Percentiles rank a stretch among this genome's conserved stretches.
phyloP scores from a whole-genome alignment of 306 rosid species.

The Acacia crassicarpa region DNA sequence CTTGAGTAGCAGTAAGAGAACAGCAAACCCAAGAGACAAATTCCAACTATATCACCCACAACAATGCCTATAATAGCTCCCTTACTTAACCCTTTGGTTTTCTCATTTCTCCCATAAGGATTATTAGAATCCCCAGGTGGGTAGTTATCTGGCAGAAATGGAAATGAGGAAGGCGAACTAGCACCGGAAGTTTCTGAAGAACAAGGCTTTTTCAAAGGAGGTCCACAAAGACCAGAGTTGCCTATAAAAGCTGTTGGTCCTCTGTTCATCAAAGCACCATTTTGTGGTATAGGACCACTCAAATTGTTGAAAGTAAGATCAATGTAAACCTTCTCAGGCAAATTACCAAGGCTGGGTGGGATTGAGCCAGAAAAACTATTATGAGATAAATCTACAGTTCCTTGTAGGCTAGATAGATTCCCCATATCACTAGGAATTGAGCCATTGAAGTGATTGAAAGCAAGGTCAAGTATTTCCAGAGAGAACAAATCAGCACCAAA shows the following conservation, averaged over 20 bases:
- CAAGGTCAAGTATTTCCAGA: conserved; percentile 70
- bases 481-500: conserved; percentile 63
- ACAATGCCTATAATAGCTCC: conserved; percentile 71
- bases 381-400: conserved; percentile 92
- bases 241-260: conserved; percentile 99
- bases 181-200: conserved; percentile 56
- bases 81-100: conserved; percentile 68
- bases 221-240: conserved; percentile 87
- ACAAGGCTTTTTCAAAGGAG: conserved; percentile 92
- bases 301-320: conserved; percentile 85
- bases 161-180: conserved; percentile 67
- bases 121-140: conserved; percentile 47
- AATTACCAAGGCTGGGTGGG: conserved; percentile 83
- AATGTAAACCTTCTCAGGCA: conserved; percentile 98
- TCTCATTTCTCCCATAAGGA: conserved; percentile 41
- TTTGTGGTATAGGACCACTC: conserved; percentile 91
- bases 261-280: conserved; percentile 94
- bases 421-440: conserved; percentile 81
- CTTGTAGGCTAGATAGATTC: conserved; percentile 79
- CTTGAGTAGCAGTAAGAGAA: conserved; percentile 86
- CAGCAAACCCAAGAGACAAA: conserved; percentile 82
- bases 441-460: conserved; percentile 76
- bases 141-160: conserved; percentile 60
- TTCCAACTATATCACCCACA: conserved; percentile 80
- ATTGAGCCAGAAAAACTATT: conserved; percentile 78